These are phyloP conservation scores for Syzygium syzygioides DNA, from an alignment of 441 rosid genomes.

Conservation along the genomic window DNA sequence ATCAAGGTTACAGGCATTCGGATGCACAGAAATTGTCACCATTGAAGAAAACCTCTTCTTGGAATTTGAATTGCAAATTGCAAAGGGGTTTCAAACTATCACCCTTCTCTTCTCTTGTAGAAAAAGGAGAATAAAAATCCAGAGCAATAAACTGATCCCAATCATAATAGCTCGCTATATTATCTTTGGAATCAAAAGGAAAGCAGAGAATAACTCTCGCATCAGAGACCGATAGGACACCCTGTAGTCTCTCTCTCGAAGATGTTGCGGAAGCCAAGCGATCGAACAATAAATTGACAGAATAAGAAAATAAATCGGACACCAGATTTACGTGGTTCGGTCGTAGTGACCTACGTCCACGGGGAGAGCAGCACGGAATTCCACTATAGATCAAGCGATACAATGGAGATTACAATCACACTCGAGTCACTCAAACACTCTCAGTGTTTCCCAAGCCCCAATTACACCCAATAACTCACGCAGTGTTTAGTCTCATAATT, in stretches of 20 bases:
- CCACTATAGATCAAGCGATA: too few species aligned
- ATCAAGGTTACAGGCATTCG: conserved; percentile 50
- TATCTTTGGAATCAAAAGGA: conserved; percentile 49
- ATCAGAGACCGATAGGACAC: conserved; percentile 51
- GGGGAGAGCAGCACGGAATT: too few species aligned
- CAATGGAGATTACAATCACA: too few species aligned
- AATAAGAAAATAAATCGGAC: too few species aligned
- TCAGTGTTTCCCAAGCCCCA: too few species aligned
- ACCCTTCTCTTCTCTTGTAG: conserved; percentile 25
- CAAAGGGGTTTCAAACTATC: conserved; percentile 26
- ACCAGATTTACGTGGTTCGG: too few species aligned
- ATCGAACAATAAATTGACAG: too few species aligned
- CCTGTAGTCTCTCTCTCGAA: conserved; percentile 37
- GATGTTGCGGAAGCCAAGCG: too few species aligned
- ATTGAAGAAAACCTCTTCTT: conserved; percentile 34
- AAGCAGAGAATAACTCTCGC: conserved; percentile 80
- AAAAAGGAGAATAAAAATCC: conserved; percentile 46
- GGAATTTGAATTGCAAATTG: conserved; percentile 6
- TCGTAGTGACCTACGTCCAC: too few species aligned
- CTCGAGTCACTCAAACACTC: too few species aligned
- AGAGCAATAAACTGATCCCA: conserved; percentile 70
- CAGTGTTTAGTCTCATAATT: too few species aligned
- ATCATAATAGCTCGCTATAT: conserved; percentile 25
- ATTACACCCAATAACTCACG: too few species aligned
- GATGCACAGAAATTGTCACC: conserved; percentile 40